A percentile compares a stretch with the other conserved stretches of the same genome.
Conservation (phyloP, 371 early-diverging fungal genomes). For the Lichtheimia hyalospora region DNA sequence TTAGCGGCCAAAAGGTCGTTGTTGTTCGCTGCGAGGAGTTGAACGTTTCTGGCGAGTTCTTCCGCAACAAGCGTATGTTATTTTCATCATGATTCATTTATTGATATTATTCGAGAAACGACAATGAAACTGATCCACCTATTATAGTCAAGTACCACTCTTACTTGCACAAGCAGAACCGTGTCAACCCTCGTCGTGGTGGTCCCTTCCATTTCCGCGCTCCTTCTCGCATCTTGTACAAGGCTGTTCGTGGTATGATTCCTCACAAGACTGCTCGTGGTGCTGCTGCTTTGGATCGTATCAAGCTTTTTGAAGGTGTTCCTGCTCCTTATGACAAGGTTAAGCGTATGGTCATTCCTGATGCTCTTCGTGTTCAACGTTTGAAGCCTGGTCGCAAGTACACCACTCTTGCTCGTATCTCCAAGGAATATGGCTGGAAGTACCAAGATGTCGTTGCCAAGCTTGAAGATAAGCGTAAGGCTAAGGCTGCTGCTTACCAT, state of each 20-base stretch:
- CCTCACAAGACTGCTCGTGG: constrained; percentile 99
- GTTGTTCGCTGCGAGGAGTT: constrained; percentile 98
- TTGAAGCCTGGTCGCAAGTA: constrained; percentile 96
- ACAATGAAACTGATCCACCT: neutral
- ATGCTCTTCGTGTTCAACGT: constrained; percentile 94
- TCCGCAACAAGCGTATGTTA: constrained; percentile 94
- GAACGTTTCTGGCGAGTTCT: constrained; percentile 97
- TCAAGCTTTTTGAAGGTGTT: constrained; percentile 98
- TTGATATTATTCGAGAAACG: too few relatives aligned
- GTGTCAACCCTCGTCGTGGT: constrained; percentile 93
- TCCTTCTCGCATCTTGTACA: constrained; percentile 97
- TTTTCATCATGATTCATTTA: neutral
- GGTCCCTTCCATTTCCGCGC: constrained; percentile 99
- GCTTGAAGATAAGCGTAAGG: constrained; percentile 97
- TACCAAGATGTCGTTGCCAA: constrained; percentile 93
- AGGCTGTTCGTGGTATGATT: constrained; percentile 98
- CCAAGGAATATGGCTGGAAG: constrained; percentile 99
- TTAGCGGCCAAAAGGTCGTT: constrained; percentile 96
- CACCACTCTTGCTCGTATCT: constrained; percentile 91
- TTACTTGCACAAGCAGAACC: constrained; percentile 98
- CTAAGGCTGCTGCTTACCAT: constrained; percentile 87
- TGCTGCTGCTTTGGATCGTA: constrained; percentile 92
- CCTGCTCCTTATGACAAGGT: constrained; percentile 96
- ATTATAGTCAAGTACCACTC: constrained; percentile 88
- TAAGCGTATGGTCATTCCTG: constrained; percentile 96